Base-by-base conservation (phyloP, 345 rosid species). In the Bruguiera gymnorhiza region DNA sequence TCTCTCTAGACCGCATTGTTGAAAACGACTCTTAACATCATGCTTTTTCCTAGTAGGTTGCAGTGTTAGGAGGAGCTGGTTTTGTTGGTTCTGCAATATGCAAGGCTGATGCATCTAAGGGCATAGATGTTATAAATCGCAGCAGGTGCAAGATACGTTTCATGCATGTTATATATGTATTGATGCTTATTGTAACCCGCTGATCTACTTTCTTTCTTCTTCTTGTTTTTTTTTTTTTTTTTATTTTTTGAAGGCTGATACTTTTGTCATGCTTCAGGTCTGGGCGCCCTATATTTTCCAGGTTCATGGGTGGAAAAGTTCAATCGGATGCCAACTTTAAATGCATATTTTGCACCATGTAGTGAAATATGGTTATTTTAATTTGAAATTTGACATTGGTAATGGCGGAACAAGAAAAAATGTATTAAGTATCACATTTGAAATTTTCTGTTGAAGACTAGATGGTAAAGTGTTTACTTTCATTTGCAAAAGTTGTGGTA, bases 71-170 rank as follows among this genome's bases (percentile, higher is more conserved):
- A 74, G 96, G 97, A 73, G 89, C 64, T 55, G 95, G 98, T 65
- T 93, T 88, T 68, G 97, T 91, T 76, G 98, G 97, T 60, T 90
- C 98, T 70, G 90, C 98, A 65, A 84, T 94, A 46, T 94, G 97
- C 76, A 94, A 89, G 86, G 93, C 92, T 71, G 93, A 96, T 62
- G 89, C 89, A 60, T 86, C 87, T 67, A 85, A 84, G 60, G 95
- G 96, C 72, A 82, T 94, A n/a, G 98, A 94, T 73, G 91, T 88
- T 68, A 70, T 81, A n/a, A 94, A 95, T 82, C 78, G 91, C 6
- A 91, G 82, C 97, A 94, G 98, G 98, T 91, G 29, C 6, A 34
- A 61, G 36, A 61, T 65, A 26, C 46, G 8, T 23, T 68, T 8
- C 34, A 30, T 37, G 7, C 27, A 18, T 24, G 18, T 68, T 58